Base-by-base conservation (phyloP, 257 asterid species). In the Penstemon eatonii region DNA sequence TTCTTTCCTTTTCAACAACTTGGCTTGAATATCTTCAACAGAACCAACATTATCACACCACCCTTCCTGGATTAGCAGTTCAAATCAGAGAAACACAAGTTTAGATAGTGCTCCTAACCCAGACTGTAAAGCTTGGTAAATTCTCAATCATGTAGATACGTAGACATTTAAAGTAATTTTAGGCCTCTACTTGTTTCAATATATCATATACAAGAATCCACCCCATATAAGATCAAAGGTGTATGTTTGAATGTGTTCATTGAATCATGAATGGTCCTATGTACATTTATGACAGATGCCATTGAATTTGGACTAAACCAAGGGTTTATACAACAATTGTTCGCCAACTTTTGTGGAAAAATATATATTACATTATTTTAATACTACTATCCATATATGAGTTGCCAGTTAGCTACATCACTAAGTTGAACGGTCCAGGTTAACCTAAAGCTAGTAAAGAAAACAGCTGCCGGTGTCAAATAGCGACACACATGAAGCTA, bases 41-140 rank as follows among this genome's bases (percentile, higher is more conserved):
- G 98, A 90, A 13, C 96, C 96, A 71, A 76, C 79, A 66, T 82
- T 75, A 55, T 78, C 90, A 68, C 97, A 90, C 98, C 98, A 93
- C 63, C 97, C 97, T 44, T 83, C 95, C 90, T 86, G 69, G 59
- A 53, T 60, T 54, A 46, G 52, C 71, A 65, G 67, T 47, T 57
- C 42, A 63, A 42, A 66, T 69, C 37, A 61, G 18, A 1, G 15
- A 61, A 61, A 0, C 11, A 42, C 39, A 61, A 15, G 52, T 12
- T 54, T 19, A 6, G 8, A 54, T 4, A 15, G 18, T 19, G 12
- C 4, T 54, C 59, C 33, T 19, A 8, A 15, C 46, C 68, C 60
- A 19, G 59, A 4, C 33, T 25, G 33, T 25, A 25, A 25, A 25
- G 33, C 33, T 25, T 25, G 33, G 33, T 25, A 25, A 25, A 25